Base-by-base conservation (phyloP, 2,329 filamentous ascomycete species). In the Pseudomassariella vexata region DNA sequence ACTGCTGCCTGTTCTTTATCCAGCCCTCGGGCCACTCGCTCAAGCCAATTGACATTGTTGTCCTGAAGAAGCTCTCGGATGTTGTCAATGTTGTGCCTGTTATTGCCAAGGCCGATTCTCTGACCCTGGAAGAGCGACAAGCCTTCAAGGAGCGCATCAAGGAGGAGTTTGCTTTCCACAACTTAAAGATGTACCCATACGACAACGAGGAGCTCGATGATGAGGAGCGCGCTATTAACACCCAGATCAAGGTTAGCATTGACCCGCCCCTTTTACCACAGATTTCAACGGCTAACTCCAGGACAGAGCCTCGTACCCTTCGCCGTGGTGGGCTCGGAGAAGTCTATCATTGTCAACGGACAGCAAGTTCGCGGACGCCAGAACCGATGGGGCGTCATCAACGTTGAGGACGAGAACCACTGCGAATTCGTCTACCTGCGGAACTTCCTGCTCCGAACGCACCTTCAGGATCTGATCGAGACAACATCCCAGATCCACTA, bases 401-500 rank as follows among this genome's bases (percentile, higher is more conserved):
- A 98, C 57, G 90, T 98, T 51, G 92, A 98, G 70, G 90, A 98
- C 51, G 92, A 98, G 74, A 94, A 82, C 67, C 92, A 98, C 74
- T 98, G 92, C 78, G 92, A 98, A 77, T 98, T 98, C 56, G 83
- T 96, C 57, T 95, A 95, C 64, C 79, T 98, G 42, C 83, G 92
- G 60, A 90, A 98, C 75, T 98, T 98, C 79, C 79, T 98, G 45
- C 94, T 94, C 52, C 87, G 92, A 58, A 96, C 92, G 44, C 92
- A 98, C 65, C 79, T 98, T 36, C 92, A 98, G 73, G 92, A 98
- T 56, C 79, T 98, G 48, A 95, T 98, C 63, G 92, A 98, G 70
- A 98, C 92, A 19, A 98, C 92, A 28, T 95, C 89, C 49, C 92
- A 98, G 73, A 98, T 95, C 65, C 92, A 98, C 76, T 98, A 98